These are phyloP conservation scores for Ichthyophthirius multifiliis DNA, from an alignment of 169 alveolate species.

Conservation along the genomic window DNA sequence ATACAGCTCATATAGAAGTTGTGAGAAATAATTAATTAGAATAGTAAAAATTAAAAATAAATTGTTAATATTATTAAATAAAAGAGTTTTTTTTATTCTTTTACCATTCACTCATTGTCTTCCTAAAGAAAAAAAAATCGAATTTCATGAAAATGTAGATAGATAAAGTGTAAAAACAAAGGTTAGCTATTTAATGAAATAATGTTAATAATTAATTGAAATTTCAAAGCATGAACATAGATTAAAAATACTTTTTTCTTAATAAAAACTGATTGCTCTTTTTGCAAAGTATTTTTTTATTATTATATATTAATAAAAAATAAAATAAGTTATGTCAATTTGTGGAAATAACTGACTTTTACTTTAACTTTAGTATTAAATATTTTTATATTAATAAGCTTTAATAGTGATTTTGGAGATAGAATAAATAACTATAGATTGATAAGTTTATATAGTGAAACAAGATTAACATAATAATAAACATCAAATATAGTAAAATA, in stretches of 20 bases:
- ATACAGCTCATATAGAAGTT: slow-evolving; percentile 53
- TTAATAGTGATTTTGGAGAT: slow-evolving; percentile 20
- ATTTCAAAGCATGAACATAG: slow-evolving; percentile 47
- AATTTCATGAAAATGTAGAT: slow-evolving; percentile 43
- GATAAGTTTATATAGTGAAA: neutral
- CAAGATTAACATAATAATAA: neutral
- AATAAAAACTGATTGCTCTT: slow-evolving; percentile 19
- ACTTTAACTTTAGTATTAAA: slow-evolving; percentile 46
- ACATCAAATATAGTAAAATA: neutral
- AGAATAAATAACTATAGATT: neutral
- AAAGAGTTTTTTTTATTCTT: slow-evolving; percentile 13
- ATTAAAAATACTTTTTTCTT: slow-evolving; percentile 15
- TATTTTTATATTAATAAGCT: slow-evolving; percentile 43
- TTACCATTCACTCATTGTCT: slow-evolving; percentile 19
- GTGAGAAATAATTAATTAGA: slow-evolving; percentile 42
- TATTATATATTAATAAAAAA: neutral
- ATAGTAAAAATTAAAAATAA: no score
- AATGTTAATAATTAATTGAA: slow-evolving; percentile 40
- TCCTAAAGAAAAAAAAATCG: slow-evolving; percentile 42
- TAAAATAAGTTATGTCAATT: slow-evolving; percentile 31
- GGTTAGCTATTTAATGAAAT: slow-evolving; percentile 34
- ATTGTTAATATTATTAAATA: slow-evolving; percentile 7
- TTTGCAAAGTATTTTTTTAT: slow-evolving; percentile 20
- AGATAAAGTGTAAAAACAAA: slow-evolving; percentile 50
- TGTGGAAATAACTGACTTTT: slow-evolving; percentile 64